These are phyloP conservation scores for Sherardia arvensis DNA, from an alignment of 257 asterid species.

Conservation along the genomic window DNA sequence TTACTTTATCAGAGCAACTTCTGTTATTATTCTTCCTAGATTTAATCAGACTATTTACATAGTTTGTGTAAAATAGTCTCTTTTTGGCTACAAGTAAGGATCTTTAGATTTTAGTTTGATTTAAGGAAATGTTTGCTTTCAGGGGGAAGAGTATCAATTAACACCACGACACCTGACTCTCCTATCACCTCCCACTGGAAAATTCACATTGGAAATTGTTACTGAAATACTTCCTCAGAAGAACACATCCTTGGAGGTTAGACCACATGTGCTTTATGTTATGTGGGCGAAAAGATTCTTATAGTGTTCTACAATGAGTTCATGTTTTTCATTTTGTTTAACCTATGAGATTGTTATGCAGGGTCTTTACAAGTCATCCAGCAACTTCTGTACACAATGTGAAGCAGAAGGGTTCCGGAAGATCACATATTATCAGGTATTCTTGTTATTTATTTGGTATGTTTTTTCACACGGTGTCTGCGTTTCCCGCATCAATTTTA, in stretches of 20 bases:
- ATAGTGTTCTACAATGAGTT: not conserved
- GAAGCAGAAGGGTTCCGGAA: conserved; percentile 97
- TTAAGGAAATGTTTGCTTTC: conserved; percentile 19
- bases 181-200: conserved; percentile 66
- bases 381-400: conserved; percentile 96
- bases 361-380: conserved; percentile 94
- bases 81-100: not conserved
- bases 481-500: conserved; percentile 14
- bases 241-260: conserved; percentile 90
- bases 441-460: not conserved
- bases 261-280: not conserved
- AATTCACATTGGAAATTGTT: conserved; percentile 64
- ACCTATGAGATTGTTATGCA: conserved; percentile 24
- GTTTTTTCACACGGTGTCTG: not conserved
- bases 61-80: not conserved
- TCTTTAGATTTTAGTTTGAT: not conserved
- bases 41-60: not conserved
- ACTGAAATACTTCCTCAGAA: conserved; percentile 83
- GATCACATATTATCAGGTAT: conserved; percentile 87
- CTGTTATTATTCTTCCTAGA: not conserved
- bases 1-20: not conserved
- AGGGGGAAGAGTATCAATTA: conserved; percentile 56
- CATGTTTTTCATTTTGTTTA: not conserved
- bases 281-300: not conserved
- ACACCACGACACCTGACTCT: conserved; percentile 70